Conservation (phyloP, 768 basidiomycete species). For the Terana coerulea region DNA sequence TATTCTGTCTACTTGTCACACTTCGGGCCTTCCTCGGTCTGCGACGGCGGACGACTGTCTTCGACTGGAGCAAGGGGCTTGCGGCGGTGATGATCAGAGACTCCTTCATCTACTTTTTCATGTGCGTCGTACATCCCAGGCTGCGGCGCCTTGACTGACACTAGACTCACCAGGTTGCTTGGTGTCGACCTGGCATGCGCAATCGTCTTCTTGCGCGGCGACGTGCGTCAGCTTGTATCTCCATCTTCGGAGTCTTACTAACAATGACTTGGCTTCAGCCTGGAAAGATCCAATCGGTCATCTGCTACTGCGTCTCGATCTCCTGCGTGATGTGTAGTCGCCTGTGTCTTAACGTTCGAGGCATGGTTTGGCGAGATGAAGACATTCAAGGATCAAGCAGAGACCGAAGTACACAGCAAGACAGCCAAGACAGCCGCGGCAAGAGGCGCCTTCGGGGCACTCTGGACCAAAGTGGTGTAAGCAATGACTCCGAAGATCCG, state of each 20-base stretch:
- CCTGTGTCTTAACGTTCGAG: slow-evolving; percentile 52
- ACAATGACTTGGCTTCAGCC: no score
- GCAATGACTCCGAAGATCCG: not conserved
- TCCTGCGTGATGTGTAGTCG: slow-evolving; percentile 55
- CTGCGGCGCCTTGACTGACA: no score
- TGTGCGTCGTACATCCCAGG: no score
- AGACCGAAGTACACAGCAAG: no score
- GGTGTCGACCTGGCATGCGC: slow-evolving; percentile 49
- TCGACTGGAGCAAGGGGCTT: slow-evolving; percentile 41
- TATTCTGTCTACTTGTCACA: slow-evolving; percentile 50
- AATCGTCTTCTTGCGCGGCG: slow-evolving; percentile 24
- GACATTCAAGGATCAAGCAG: no score
- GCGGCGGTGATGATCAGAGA: slow-evolving; percentile 51
- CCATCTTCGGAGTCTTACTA: no score
- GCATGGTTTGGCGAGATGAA: slow-evolving; percentile 18
- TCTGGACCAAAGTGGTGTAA: not conserved
- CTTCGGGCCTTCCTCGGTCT: slow-evolving; percentile 45
- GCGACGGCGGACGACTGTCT: slow-evolving; percentile 26
- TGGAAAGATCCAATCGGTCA: slow-evolving; percentile 47
- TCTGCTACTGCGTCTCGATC: slow-evolving; percentile 56
- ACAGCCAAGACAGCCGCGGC: no score
- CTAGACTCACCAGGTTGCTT: slow-evolving; percentile 46
- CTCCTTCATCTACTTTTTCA: slow-evolving; percentile 52
- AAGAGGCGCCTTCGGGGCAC: no score
- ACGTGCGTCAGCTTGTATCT: slow-evolving; percentile 19